phyloP scores from a whole-genome alignment of 148 eudicot genomes.

The Rhododendron vialii region DNA sequence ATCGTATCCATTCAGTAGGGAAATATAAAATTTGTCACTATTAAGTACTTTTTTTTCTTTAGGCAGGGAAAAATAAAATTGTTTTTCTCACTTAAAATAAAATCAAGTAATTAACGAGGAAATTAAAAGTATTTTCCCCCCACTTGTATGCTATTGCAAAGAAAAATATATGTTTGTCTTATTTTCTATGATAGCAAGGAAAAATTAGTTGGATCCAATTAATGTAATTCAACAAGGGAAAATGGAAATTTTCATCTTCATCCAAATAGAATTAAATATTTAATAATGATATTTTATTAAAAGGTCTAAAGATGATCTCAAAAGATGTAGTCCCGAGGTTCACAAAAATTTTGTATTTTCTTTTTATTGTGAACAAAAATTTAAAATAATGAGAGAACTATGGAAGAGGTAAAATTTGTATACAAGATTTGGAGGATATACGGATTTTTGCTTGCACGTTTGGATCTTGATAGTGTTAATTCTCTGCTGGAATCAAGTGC shows the following conservation, averaged over 20 bases:
- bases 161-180: not conserved
- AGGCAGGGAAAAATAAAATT: not conserved
- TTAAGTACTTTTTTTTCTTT: not conserved
- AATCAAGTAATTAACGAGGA: not conserved
- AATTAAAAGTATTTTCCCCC: not conserved
- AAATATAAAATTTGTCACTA: too few species aligned
- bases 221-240: not conserved
- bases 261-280: too few species aligned
- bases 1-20: not conserved
- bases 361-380: not conserved
- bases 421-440: too few species aligned
- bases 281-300: not conserved
- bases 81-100: not conserved
- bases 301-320: not conserved
- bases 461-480: too few species aligned
- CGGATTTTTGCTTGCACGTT: too few species aligned
- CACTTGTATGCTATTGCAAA: not conserved
- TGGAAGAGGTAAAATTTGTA: not conserved
- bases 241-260: not conserved
- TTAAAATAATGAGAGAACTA: not conserved
- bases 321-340: not conserved
- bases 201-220: not conserved
- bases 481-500: too few species aligned
- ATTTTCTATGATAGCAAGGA: too few species aligned
- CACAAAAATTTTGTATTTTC: not conserved